Base-by-base conservation (phyloP, 148 eudicot genomes). In the Tetragonia tetragonoides region DNA sequence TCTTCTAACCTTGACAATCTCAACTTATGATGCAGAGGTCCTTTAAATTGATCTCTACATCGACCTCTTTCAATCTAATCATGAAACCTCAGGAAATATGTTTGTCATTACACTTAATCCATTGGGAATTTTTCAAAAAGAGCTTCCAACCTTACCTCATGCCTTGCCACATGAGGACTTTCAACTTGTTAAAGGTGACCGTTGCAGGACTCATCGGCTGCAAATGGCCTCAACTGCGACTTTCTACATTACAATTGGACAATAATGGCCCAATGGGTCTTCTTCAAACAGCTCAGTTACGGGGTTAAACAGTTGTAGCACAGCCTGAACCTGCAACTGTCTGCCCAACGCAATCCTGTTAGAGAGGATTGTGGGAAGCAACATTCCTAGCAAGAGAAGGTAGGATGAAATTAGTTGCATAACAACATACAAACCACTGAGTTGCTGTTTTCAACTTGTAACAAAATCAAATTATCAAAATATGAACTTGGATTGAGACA, bases 211-310 rank as follows among this genome's bases (percentile, higher is more conserved):
- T 76, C 71, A 69, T 90, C 82, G 89, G 75, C 91, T 88, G 86
- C 99, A 95, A 18, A 95, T 76, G 53, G 86, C 99, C 85, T 95
- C 99, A 6, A 93, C 96, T 3, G 97, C 80, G 40, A 95, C 89
- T 77, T 90, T 95, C 86, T 95, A 92, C 99, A 91, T 91, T 18
- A 93, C 78, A 81, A 79, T 87, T 17, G 97, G 91, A 75, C 99
- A 95, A 28, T 28, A 28, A 0, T 28, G 34, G 34, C 34, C 34
- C 34, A 28, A 28, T n/a, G 99, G 99, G 83, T 95, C 97, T 15
- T 94, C 97, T 77, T 94, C 95, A 75, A 91, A 95, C 66, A 87
- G 78, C 80, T 82, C 86, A 18, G 96, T 28, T 28, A 28, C 34
- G 1, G 96, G 1, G 96, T 46, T 86, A 87, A 39, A 95, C 88